Percentiles rank a stretch among this genome's conserved stretches.
Conservation (phyloP, 116 monocot species). For the Posidonia oceanica region DNA sequence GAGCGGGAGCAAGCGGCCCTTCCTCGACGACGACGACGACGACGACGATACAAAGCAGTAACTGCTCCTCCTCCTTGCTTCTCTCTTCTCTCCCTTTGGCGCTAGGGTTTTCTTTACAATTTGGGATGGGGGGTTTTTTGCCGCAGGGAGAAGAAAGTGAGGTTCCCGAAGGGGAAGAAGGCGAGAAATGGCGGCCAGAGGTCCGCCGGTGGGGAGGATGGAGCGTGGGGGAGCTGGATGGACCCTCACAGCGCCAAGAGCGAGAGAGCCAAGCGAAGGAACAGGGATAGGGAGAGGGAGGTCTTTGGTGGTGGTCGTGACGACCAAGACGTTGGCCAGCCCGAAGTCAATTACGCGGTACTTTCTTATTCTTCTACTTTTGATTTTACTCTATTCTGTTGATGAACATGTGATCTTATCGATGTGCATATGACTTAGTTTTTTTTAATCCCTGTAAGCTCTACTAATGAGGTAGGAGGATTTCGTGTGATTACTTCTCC, state of each 20-base stretch:
- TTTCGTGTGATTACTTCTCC: too few relatives aligned
- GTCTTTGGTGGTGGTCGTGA: not conserved
- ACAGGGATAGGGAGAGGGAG: constrained; percentile 15
- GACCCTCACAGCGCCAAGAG: constrained; percentile 20
- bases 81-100: too few relatives aligned
- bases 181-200: constrained; percentile 8
- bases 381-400: not conserved
- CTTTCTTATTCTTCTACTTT: not conserved
- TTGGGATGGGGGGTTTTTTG: not conserved
- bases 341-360: constrained; percentile 32
- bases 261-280: constrained; percentile 22
- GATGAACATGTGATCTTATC: not conserved
- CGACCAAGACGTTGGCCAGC: constrained; percentile 5
- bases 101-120: too few relatives aligned
- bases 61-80: too few relatives aligned
- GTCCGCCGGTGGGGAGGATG: not conserved
- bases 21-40: too few relatives aligned
- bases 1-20: too few relatives aligned
- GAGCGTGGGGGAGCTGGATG: constrained; percentile 10
- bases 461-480: too few relatives aligned
- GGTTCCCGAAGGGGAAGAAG: constrained; percentile 28
- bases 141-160: constrained; percentile 18
- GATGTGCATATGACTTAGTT: not conserved
- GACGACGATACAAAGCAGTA: too few relatives aligned
- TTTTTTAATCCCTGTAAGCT: not conserved